These are phyloP conservation scores for Pythium utonaiense DNA, from an alignment of 352 stramenopile species.

Conservation along the genomic window DNA sequence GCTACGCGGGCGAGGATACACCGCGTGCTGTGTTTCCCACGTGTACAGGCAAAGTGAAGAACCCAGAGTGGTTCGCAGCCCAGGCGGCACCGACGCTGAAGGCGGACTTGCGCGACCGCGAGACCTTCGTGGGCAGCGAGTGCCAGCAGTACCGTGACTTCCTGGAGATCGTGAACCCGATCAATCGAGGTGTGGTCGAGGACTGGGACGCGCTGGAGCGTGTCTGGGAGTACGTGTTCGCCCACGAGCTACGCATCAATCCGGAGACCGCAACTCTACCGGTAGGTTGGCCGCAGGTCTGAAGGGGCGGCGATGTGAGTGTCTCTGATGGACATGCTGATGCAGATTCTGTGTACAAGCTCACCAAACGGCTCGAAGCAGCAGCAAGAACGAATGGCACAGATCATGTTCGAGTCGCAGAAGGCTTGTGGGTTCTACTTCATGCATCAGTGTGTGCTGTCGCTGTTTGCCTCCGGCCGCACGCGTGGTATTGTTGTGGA, in stretches of 20 bases:
- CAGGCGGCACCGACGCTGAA: constrained; percentile 53
- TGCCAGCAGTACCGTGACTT: constrained; percentile 68
- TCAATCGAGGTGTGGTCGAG: constrained; percentile 73
- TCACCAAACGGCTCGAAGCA: constrained; percentile 51
- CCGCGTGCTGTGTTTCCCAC: constrained; percentile 70
- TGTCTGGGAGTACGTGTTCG: constrained; percentile 84
- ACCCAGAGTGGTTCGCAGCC: constrained; percentile 75
- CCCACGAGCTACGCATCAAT: constrained; percentile 71
- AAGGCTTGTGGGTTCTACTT: constrained; percentile 83
- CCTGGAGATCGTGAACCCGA: constrained; percentile 65
- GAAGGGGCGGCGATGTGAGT: too few species aligned
- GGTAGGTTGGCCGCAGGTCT: constrained; percentile 13
- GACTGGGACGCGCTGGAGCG: constrained; percentile 86
- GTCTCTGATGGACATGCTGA: neutral
- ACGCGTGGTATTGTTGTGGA: constrained; percentile 87
- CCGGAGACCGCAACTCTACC: constrained; percentile 68
- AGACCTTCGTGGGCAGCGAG: constrained; percentile 63
- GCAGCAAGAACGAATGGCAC: constrained; percentile 75
- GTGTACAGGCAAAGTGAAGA: constrained; percentile 66
- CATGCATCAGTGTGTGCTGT: constrained; percentile 81
- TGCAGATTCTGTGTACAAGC: constrained; percentile 65
- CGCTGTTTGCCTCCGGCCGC: constrained; percentile 82
- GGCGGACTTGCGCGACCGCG: constrained; percentile 61
- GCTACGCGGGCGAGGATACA: constrained; percentile 82
- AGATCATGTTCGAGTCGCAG: constrained; percentile 86